phyloP scores from a whole-genome alignment of 768 basidiomycete genomes.

The Cytidiella melzeri region DNA sequence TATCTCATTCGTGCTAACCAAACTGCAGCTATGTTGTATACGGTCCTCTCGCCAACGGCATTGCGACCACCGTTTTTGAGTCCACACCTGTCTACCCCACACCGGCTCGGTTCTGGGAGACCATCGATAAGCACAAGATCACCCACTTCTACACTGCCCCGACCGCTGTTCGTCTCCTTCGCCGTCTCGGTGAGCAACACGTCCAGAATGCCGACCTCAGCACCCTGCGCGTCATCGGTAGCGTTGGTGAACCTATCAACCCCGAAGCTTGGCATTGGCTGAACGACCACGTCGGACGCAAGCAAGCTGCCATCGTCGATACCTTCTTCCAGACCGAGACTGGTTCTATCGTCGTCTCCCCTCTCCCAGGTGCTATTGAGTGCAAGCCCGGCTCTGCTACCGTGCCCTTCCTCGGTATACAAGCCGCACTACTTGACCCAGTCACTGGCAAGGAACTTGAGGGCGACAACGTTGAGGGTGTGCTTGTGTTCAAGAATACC shows the following conservation, averaged over 20 bases:
- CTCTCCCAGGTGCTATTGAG: constrained; percentile 91
- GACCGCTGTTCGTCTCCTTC: constrained; percentile 87
- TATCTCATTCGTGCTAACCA: not conserved
- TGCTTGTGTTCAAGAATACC: constrained; percentile 75
- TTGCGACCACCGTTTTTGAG: constrained; percentile 85
- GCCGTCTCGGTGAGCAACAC: constrained; percentile 74
- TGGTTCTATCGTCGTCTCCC: constrained; percentile 90
- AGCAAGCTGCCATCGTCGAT: constrained; percentile 88
- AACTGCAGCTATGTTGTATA: constrained; percentile 79
- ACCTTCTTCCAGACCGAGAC: constrained; percentile 99
- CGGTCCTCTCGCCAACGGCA: constrained; percentile 83
- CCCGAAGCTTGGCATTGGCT: constrained; percentile 99
- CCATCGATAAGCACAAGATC: constrained; percentile 83
- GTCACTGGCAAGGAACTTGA: constrained; percentile 66
- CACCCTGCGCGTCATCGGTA: constrained; percentile 79
- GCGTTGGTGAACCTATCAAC: constrained; percentile 94
- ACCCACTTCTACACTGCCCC: constrained; percentile 96
- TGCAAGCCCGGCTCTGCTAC: constrained; percentile 97
- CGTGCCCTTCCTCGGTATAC: constrained; percentile 95
- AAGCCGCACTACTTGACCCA: constrained; percentile 83
- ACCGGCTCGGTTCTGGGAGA: constrained; percentile 94
- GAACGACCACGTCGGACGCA: constrained; percentile 86
- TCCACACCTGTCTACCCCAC: constrained; percentile 95
- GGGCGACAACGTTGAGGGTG: constrained; percentile 86
- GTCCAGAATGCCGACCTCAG: constrained; percentile 78